These are phyloP conservation scores for Magnusiomyces sp. DNA, from an alignment of 1,139 yeast species.

Conservation along the genomic window DNA sequence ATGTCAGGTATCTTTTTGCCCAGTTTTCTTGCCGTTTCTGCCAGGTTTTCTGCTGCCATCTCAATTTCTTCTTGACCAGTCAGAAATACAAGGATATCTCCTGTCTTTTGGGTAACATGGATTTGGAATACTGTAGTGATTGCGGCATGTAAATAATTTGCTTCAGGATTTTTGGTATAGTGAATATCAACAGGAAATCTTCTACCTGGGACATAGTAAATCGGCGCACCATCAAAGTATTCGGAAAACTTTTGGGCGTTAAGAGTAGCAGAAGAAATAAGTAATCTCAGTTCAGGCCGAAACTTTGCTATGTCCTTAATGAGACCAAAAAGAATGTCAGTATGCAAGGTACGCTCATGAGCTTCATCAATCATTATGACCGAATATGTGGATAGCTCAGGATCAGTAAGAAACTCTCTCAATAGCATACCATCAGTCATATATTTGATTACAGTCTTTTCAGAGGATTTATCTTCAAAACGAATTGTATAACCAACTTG, in stretches of 20 bases:
- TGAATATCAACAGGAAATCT: conserved; percentile 81
- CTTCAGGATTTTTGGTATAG: conserved; percentile 82
- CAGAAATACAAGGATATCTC: conserved; percentile 84
- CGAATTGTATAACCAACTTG: conserved; percentile 84
- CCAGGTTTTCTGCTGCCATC: conserved; percentile 59
- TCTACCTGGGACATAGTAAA: conserved; percentile 80
- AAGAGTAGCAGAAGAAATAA: conserved; percentile 91
- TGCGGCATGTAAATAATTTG: conserved; percentile 83
- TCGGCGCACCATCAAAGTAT: conserved; percentile 76
- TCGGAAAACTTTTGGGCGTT: conserved; percentile 78
- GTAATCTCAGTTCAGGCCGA: conserved; percentile 60
- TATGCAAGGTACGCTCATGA: conserved; percentile 74
- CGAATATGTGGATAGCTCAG: conserved; percentile 57
- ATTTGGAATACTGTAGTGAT: conserved; percentile 74
- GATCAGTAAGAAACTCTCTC: conserved; percentile 75
- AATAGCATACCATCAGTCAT: conserved; percentile 93
- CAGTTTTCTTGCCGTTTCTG: conserved; percentile 55
- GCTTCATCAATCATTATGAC: conserved; percentile 95
- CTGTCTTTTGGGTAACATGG: conserved; percentile 65
- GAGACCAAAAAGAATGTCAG: conserved; percentile 80
- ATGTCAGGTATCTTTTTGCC: conserved; percentile 58
- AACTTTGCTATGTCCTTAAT: conserved; percentile 59
- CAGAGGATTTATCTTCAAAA: conserved; percentile 68
- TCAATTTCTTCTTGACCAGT: conserved; percentile 97
- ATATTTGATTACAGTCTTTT: conserved; percentile 64